Conservation (phyloP, 75 land plant genomes). For the Cryptomeria japonica region DNA sequence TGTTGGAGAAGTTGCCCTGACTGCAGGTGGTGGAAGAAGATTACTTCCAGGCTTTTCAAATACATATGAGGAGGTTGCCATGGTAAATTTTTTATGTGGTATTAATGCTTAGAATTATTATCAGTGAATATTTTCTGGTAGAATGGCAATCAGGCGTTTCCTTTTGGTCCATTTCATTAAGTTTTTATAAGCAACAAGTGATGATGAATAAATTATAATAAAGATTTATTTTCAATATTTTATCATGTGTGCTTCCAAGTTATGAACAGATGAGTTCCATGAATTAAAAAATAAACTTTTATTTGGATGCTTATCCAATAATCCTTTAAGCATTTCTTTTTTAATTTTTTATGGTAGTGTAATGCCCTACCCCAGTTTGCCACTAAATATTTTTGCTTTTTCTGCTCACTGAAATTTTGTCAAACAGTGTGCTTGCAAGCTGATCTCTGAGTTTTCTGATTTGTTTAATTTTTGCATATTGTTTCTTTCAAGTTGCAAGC, state of each 20-base stretch:
- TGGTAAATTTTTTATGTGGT: constrained; percentile 33
- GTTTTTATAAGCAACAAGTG: background rate
- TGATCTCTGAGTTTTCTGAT: too few species aligned
- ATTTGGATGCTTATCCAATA: background rate
- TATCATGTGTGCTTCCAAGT: background rate
- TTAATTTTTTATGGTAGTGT: background rate
- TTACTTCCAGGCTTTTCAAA: constrained; percentile 60
- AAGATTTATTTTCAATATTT: background rate
- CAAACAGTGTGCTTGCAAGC: too few species aligned
- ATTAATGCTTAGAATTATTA: background rate
- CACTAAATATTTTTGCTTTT: too few species aligned
- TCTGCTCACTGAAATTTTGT: too few species aligned
- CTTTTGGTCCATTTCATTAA: background rate
- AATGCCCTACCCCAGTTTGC: too few species aligned
- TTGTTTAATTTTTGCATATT: too few species aligned
- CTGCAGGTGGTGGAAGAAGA: constrained; percentile 92
- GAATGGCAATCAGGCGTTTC: background rate
- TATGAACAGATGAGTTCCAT: background rate
- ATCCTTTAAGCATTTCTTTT: background rate
- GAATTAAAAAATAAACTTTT: too few species aligned
- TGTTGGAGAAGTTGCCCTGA: constrained; percentile 80
- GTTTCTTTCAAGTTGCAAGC: too few species aligned
- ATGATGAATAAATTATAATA: background rate
- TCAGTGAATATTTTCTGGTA: background rate
- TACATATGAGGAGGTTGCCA: constrained; percentile 70